A percentile compares a stretch with the other conserved stretches of the same genome.
Evolutionary conservation across 2,329 filamentous ascomycete genomes (phyloP).

Genomic region (Microsporum canis): DNA sequence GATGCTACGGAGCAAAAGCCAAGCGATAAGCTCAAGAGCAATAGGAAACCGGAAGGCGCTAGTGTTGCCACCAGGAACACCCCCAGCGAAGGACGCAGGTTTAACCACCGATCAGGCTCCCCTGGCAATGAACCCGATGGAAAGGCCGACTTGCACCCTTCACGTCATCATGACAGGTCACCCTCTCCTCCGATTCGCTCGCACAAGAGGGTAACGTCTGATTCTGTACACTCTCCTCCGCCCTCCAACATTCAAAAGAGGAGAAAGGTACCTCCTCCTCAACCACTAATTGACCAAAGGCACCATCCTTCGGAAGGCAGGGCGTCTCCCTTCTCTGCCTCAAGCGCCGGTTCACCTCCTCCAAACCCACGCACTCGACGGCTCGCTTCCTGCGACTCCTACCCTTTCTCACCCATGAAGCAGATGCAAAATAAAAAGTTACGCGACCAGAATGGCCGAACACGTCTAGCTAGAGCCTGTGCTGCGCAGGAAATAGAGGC

Average conservation of each 20-base stretch:
- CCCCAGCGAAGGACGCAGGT: neutral
- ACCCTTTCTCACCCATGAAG: slow-evolving; percentile 54
- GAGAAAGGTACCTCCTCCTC: slow-evolving; percentile 30
- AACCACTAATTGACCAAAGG: slow-evolving; percentile 30
- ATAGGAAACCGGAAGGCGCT: slow-evolving; percentile 1
- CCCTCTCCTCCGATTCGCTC: slow-evolving; percentile 28
- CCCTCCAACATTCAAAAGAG: slow-evolving; percentile 15
- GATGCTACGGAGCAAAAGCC: slow-evolving; percentile 5
- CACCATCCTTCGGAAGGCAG: slow-evolving; percentile 38
- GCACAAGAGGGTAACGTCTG: slow-evolving; percentile 28
- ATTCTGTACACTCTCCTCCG: slow-evolving; percentile 24
- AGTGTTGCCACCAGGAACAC: neutral
- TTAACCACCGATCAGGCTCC: slow-evolving; percentile 2
- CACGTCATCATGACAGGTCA: slow-evolving; percentile 20
- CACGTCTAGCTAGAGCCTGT: slow-evolving; percentile 78
- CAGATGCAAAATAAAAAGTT: slow-evolving; percentile 68
- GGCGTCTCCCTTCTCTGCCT: slow-evolving; percentile 33
- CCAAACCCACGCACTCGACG: slow-evolving; percentile 33
- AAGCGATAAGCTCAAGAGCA: slow-evolving; percentile 1
- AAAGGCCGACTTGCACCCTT: neutral
- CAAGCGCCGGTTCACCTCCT: slow-evolving; percentile 34
- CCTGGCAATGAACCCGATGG: neutral
- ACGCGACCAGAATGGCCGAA: slow-evolving; percentile 85
- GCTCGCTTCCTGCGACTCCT: slow-evolving; percentile 30
- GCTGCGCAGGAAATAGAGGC: slow-evolving; percentile 71